These are phyloP conservation scores for Phaseolus coccineus DNA, from an alignment of 331 rosid species.

Conservation along the genomic window DNA sequence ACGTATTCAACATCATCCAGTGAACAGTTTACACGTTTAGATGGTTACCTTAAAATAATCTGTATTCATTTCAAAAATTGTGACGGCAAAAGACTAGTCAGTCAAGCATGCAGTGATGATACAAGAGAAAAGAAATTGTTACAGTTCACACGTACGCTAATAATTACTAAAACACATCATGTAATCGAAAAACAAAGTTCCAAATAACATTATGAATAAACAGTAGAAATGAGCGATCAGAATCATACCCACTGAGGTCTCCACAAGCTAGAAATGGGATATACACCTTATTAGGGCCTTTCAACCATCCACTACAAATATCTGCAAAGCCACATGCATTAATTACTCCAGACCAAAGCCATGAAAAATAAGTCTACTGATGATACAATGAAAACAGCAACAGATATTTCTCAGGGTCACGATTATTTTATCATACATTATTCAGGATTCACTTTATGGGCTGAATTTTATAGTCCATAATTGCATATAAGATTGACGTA, in stretches of 20 bases:
- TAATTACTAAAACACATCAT: neutral
- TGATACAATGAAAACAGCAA: constrained; percentile 5
- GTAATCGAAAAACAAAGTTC: constrained; percentile 33
- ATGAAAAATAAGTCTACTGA: constrained; percentile 19
- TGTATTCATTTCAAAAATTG: constrained; percentile 23
- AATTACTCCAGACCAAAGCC: constrained; percentile 18
- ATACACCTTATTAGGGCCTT: constrained; percentile 90
- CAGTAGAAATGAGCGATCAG: constrained; percentile 82
- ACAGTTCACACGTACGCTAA: constrained; percentile 48
- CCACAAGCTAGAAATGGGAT: constrained; percentile 95
- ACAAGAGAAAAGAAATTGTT: constrained; percentile 19
- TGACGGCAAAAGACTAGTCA: constrained; percentile 37
- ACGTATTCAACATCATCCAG: constrained; percentile 38
- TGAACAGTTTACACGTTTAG: constrained; percentile 33
- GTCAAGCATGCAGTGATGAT: constrained; percentile 38
- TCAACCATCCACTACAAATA: constrained; percentile 88
- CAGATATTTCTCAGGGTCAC: neutral
- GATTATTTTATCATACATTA: neutral
- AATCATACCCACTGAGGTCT: constrained; percentile 85
- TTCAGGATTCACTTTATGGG: constrained; percentile 25
- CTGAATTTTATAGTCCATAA: neutral
- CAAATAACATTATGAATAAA: constrained; percentile 35
- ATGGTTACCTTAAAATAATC: constrained; percentile 32
- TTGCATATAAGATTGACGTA: constrained; percentile 11
- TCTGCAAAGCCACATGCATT: constrained; percentile 55